These are phyloP conservation scores for Hebeloma cylindrosporum DNA, from an alignment of 768 basidiomycete species.

Conservation along the genomic window DNA sequence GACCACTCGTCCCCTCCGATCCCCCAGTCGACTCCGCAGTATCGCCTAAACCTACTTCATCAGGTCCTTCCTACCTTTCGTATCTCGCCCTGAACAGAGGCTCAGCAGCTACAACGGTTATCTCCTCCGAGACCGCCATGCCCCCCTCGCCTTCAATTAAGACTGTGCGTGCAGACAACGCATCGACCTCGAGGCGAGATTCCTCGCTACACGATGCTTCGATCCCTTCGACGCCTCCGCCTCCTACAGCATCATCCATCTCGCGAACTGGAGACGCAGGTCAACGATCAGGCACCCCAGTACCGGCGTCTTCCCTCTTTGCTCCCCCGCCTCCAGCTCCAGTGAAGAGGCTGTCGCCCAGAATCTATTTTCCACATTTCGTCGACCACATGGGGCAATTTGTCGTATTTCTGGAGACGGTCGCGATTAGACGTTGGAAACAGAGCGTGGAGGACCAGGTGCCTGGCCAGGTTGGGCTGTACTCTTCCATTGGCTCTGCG, in stretches of 20 bases:
- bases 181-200: constrained; percentile 34
- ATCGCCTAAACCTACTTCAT: constrained; percentile 15
- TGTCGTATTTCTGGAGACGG: constrained; percentile 83
- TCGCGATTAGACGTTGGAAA: constrained; percentile 77
- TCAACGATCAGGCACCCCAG: not conserved
- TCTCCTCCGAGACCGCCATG: constrained; percentile 37
- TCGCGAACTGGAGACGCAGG: constrained; percentile 7
- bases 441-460: constrained; percentile 55
- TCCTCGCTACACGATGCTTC: constrained; percentile 37
- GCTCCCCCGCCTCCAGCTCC: constrained; percentile 30
- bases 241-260: constrained; percentile 26
- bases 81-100: constrained; percentile 74
- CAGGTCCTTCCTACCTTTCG: constrained; percentile 69
- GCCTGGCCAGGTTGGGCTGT: constrained; percentile 26
- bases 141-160: constrained; percentile 49
- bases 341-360: constrained; percentile 69
- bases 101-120: constrained; percentile 39
- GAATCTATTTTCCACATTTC: constrained; percentile 91
- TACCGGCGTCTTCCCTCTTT: not conserved
- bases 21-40: constrained; percentile 22
- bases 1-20: constrained; percentile 45
- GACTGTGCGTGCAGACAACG: constrained; percentile 40
- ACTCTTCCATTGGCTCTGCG: constrained; percentile 7
- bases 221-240: constrained; percentile 35
- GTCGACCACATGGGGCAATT: constrained; percentile 87